These are phyloP conservation scores for Phlebiopsis flavidoalba DNA, from an alignment of 768 basidiomycete species.

Conservation along the genomic window DNA sequence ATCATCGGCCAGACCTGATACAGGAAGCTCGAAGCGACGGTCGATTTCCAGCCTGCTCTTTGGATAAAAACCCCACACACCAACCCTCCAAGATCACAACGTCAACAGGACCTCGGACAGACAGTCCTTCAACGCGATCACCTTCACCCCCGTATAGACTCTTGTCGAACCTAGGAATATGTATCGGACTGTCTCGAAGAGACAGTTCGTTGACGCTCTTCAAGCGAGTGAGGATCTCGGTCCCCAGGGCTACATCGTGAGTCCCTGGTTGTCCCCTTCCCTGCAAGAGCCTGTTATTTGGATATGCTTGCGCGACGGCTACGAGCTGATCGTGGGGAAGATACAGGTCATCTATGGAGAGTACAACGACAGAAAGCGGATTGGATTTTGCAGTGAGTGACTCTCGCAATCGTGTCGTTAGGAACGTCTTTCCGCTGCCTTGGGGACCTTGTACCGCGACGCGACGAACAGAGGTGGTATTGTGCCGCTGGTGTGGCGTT, in stretches of 20 bases:
- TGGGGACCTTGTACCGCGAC: constrained; percentile 90
- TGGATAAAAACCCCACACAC: constrained; percentile 86
- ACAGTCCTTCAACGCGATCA: constrained; percentile 57
- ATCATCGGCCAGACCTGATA: constrained; percentile 24
- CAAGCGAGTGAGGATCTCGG: constrained; percentile 45
- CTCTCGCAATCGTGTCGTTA: constrained; percentile 53
- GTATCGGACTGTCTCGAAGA: constrained; percentile 24
- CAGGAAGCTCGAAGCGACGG: constrained; percentile 41
- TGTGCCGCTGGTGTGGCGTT: constrained; percentile 7
- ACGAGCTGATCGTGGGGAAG: constrained; percentile 61
- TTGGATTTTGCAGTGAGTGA: constrained; percentile 37
- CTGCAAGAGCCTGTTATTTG: constrained; percentile 59
- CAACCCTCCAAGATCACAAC: constrained; percentile 94
- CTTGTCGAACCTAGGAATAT: constrained; percentile 86
- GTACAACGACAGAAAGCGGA: constrained; percentile 50
- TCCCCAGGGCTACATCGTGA: constrained; percentile 73
- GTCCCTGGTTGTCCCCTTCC: constrained; percentile 95
- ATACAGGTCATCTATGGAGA: constrained; percentile 87
- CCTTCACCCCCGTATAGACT: constrained; percentile 76
- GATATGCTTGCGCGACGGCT: constrained; percentile 47
- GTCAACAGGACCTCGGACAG: constrained; percentile 55
- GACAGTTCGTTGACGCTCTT: constrained; percentile 31
- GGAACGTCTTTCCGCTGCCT: constrained; percentile 87
- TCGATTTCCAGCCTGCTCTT: constrained; percentile 47
- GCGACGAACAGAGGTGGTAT: constrained; percentile 72